phyloP scores from a whole-genome alignment of 805 yeast genomes.

The Pichia nanzhaoensis region DNA sequence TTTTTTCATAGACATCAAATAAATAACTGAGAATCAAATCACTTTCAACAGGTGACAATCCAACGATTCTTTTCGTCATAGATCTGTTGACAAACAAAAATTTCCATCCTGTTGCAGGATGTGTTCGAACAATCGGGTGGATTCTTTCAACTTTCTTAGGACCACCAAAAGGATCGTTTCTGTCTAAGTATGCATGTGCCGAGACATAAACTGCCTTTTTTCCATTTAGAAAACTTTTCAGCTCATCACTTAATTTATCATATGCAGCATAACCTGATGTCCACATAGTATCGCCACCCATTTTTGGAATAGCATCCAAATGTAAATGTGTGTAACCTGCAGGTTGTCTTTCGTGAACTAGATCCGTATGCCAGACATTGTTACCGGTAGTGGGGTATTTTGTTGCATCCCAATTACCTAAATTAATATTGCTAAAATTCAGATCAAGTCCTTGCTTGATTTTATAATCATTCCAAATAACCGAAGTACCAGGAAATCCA shows the following conservation, averaged over 20 bases:
- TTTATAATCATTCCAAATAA: constrained; percentile 36
- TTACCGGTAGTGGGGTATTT: constrained; percentile 15
- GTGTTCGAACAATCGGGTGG: constrained; percentile 58
- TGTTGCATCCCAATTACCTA: constrained; percentile 16
- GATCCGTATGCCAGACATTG: constrained; percentile 41
- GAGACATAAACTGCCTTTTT: constrained; percentile 40
- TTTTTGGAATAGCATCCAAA: constrained; percentile 41
- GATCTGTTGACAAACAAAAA: constrained; percentile 46
- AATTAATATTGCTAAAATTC: constrained; percentile 17
- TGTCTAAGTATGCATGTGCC: constrained; percentile 34
- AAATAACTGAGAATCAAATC: constrained; percentile 42
- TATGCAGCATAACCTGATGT: constrained; percentile 52
- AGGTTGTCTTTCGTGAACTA: constrained; percentile 50
- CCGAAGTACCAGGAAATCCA: constrained; percentile 33
- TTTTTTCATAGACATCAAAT: constrained; percentile 40
- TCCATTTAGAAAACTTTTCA: constrained; percentile 46
- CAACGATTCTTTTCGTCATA: constrained; percentile 45
- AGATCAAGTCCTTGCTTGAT: constrained; percentile 20
- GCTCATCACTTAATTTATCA: constrained; percentile 46
- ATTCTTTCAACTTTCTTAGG: constrained; percentile 43
- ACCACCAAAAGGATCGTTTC: constrained; percentile 39
- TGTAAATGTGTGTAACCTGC: constrained; percentile 51
- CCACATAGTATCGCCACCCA: constrained; percentile 54
- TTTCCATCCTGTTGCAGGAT: constrained; percentile 62
- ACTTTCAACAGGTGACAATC: constrained; percentile 45